Evolutionary conservation across 768 basidiomycete species (phyloP).

Genomic region (Lentinus tigrinus): DNA sequence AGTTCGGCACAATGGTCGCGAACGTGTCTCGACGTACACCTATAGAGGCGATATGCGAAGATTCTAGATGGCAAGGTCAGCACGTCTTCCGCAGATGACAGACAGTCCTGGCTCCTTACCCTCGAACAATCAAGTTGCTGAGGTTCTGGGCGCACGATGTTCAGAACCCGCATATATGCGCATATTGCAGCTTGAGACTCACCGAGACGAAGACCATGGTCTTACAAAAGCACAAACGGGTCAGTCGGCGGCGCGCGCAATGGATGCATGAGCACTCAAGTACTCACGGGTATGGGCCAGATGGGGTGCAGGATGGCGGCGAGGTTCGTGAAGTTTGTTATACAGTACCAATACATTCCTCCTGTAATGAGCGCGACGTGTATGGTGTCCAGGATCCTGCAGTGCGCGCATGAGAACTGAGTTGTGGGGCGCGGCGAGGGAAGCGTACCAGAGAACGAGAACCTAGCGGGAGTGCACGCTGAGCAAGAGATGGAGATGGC

Average conservation of each 20-base stretch:
- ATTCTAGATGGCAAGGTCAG: not conserved
- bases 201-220: conserved; percentile 18
- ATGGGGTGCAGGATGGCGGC: conserved; percentile 1
- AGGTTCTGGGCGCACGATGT: conserved; percentile 1
- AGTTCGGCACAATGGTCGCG: not conserved
- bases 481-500: not conserved
- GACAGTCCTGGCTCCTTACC: not conserved
- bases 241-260: not conserved
- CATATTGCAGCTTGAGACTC: not conserved
- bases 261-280: not conserved
- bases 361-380: conserved; percentile 12
- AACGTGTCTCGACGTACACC: not conserved
- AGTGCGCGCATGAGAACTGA: not conserved
- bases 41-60: conserved; percentile 16
- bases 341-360: conserved; percentile 12
- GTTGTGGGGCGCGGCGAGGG: not conserved
- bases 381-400: conserved; percentile 14
- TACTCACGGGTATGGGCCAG: conserved; percentile 1
- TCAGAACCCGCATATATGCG: not conserved
- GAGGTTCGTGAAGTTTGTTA: conserved; percentile 14
- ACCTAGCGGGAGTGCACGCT: not conserved
- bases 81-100: not conserved
- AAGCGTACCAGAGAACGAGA: not conserved
- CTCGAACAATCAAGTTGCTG: conserved; percentile 20
- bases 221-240: conserved; percentile 4